These are phyloP conservation scores for Diphasiastrum complanatum DNA, from an alignment of 83 land plant species.

Conservation along the genomic window DNA sequence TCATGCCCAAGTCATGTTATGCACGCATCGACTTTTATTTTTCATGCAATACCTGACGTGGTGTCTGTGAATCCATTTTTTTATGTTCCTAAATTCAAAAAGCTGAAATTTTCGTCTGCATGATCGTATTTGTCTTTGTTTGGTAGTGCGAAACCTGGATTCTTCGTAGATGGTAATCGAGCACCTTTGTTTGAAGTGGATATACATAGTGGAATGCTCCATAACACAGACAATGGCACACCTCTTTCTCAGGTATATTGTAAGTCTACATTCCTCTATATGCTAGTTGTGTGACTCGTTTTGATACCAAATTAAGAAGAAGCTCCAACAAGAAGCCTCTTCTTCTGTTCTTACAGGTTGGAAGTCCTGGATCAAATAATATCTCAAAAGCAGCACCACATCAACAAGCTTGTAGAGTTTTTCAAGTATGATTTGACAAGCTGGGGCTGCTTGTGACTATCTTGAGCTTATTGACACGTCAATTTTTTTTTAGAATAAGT, in stretches of 20 bases:
- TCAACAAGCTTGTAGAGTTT: slow-evolving; percentile 62
- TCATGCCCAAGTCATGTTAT: no score
- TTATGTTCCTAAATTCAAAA: neutral
- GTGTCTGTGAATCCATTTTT: neutral
- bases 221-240: slow-evolving; percentile 90
- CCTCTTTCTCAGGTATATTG: slow-evolving; percentile 72
- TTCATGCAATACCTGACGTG: no score
- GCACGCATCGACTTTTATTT: no score
- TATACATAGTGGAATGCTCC: slow-evolving; percentile 86
- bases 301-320: no score
- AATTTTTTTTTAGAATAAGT: no score
- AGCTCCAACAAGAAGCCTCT: no score
- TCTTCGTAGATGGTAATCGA: slow-evolving; percentile 90
- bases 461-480: neutral
- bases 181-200: slow-evolving; percentile 91
- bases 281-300: no score
- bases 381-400: no score
- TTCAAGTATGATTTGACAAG: slow-evolving; percentile 63
- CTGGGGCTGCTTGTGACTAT: neutral
- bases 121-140: neutral
- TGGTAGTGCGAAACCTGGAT: slow-evolving; percentile 77
- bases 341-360: slow-evolving; percentile 47
- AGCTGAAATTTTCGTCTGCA: neutral
- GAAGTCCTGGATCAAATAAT: slow-evolving; percentile 32
- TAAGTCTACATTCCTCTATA: no score